Evolutionary conservation across 2,329 filamentous ascomycete species (phyloP), one percentile per base, ranked within the genome.

Genomic region (Ophiocordyceps camponoti-floridani): DNA sequence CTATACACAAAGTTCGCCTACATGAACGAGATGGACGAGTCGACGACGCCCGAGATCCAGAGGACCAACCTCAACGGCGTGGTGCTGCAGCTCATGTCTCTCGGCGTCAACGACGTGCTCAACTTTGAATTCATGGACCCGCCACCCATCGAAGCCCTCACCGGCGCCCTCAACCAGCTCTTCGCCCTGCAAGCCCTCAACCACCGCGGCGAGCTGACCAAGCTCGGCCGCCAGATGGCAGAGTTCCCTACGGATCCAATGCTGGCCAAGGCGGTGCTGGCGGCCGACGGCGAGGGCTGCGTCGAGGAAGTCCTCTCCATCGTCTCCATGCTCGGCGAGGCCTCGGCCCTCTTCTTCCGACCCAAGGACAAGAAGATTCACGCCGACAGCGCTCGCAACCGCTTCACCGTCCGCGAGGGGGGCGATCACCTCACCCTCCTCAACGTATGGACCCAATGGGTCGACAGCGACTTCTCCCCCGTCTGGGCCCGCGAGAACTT

Each of bases 341-440:
- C 84, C 2, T 86, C 82, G 4, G 81, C 87, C 0, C 73, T 98
- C 5, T 98, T 95, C 68, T 94, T 93, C 71, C 75, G 87, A 0
- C 88, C 91, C 18, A 94, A 95, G 58, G 88, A 98, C 64, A 95
- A 96, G 69, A 94, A 94, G 60, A 82, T 95, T 27, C 85, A 95
- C 56, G 91, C 91, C 12, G 89, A 98, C 60, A 85, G 83, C 49
- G 91, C 91, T 0, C 79, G 87, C 13, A 81, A 82, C 33, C 77
- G 89, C 2, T 96, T 96, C 63, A 94, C 86, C 0, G 70, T 89
- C 58, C 85, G 86, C 53, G 87, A 93, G 48, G 88, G 88, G 33
- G 91, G 91, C 40, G 91, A 98, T 58, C 84, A 94, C 54, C 59
- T 91, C 5, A 87, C 85, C 0, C 73, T 94, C 1, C 75, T 96